Evolutionary conservation across 1,139 yeast species (phyloP), one percentile per base, ranked within the genome.

Genomic region (Lodderomyces elongisporus): DNA sequence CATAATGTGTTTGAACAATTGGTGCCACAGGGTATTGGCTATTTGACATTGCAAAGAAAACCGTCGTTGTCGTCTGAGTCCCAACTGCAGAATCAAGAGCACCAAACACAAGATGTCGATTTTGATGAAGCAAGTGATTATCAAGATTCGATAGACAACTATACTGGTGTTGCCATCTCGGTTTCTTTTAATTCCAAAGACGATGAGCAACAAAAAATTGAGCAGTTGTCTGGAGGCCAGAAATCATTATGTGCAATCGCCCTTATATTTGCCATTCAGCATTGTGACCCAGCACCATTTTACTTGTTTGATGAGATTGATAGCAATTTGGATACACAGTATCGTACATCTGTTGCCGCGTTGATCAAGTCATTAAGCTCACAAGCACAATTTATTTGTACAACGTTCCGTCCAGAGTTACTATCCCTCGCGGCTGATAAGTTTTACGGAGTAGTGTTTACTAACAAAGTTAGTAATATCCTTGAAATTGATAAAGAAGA

Each of bases 241-340:
- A 91, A 91, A 53, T 85, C 97, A 0, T 64, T 91, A 14, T 89
- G 97, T 66, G 97, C 98, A 2, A 78, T 91, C 46, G 89, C 97
- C 0, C 70, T 91, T 33, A 89, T 91, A 43, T 70, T 91, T 41
- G 97, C 98, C 3, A 87, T 91, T 42, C 98, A 91, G 60, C 78
- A 74, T 52, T 85, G 94, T 46, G 97, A 91, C 47, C 97, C 97
- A 7, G 97, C 97, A 2, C 97, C 98, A 32, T 91, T 91, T 56
- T 91, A 91, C 53, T 62, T 91, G 35, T 88, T 91, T 58, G 98
- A 91, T 57, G 98, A 91, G 63, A 83, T 91, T 40, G 98, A 91
- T 61, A 96, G 97, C 6, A 91, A 91, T 46, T 68, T 91, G 41
- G 99, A 91, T 60, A 78, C 95, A 2, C 96, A 87, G 52, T 89